Evolutionary conservation across 163 green algal species (phyloP), one percentile per base, ranked within the genome.

Genomic region (Volvox carteri): DNA sequence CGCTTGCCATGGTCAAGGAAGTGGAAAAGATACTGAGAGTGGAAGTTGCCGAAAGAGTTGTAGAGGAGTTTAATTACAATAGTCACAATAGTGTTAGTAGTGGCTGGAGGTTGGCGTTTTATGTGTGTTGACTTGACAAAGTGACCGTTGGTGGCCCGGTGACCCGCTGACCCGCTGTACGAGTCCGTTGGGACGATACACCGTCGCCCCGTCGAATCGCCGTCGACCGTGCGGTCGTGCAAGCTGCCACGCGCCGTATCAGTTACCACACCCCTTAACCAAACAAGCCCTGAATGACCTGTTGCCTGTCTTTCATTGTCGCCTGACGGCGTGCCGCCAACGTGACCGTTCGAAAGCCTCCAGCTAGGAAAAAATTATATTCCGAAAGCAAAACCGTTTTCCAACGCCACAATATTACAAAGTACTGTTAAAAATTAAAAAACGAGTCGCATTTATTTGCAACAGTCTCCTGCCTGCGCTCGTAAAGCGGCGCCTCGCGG

Each of bases 111-210:
- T 65, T 80, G 9, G 25, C n/a, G 2, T 65, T 67, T 80, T 80
- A 65, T 67, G 35, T 21, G 19, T 80, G 39, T 42, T 28, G 73
- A 60, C 73, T 42, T 25, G 73, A 60, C 42, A 5, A n/a, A 37
- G 60, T 72, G 60, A 72, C 60, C 60, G 60, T 72, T 72, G 60
- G 25, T 68, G 58, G 6, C 58, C 58, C 28, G 67, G 30, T 77
- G 68, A 77, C 68, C 68, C 68, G 68, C 68, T 77, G 68, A 77
- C 68, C 35, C 68, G 68, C 68, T 50, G 68, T 65, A 65, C 54
- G 30, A 8, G n/a, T 74, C 12, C 54, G 54, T 65, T 65, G 54
- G 54, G 54, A 65, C 54, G 54, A 65, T 65, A 7, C 28, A 23
- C 7, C 54, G 28, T 65, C 54, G 25, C 54, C 54, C 54, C 8